These are phyloP conservation scores for Calonectria henricotiae DNA, from an alignment of 2,329 filamentous ascomycete genomes.

Conservation along the genomic window DNA sequence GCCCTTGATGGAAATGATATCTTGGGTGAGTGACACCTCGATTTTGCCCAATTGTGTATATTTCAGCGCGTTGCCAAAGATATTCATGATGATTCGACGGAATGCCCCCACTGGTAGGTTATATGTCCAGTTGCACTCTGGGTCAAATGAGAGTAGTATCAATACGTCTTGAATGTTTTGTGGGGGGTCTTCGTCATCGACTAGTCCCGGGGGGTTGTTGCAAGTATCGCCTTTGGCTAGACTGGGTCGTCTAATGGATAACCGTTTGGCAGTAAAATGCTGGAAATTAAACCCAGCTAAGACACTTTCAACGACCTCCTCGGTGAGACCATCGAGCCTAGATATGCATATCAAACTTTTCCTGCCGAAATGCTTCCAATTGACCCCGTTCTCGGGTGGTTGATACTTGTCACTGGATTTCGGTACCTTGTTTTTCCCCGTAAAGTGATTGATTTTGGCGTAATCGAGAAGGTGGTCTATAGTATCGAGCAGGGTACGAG, in stretches of 20 bases:
- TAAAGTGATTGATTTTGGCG: slow-evolving; percentile 68
- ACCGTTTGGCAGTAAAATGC: slow-evolving; percentile 44
- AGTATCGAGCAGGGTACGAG: slow-evolving; percentile 69
- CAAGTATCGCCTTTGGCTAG: background rate
- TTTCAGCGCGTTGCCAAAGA: slow-evolving; percentile 76
- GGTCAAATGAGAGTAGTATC: slow-evolving; percentile 60
- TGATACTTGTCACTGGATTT: background rate
- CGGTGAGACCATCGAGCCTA: slow-evolving; percentile 61
- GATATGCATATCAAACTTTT: slow-evolving; percentile 49
- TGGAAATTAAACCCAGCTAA: slow-evolving; percentile 64
- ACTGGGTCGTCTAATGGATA: slow-evolving; percentile 22
- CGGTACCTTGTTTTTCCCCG: slow-evolving; percentile 22
- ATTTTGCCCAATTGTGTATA: slow-evolving; percentile 65
- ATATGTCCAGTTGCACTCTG: slow-evolving; percentile 67
- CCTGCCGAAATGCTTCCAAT: slow-evolving; percentile 35
- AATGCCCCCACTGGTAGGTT: slow-evolving; percentile 69
- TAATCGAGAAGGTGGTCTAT: slow-evolving; percentile 71
- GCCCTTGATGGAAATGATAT: background rate
- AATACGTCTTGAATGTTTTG: slow-evolving; percentile 47
- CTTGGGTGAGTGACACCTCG: slow-evolving; percentile 52
- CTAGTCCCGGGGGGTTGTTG: too few relatives aligned
- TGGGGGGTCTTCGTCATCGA: background rate
- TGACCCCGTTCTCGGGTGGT: slow-evolving; percentile 10
- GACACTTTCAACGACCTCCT: slow-evolving; percentile 67
- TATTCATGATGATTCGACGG: slow-evolving; percentile 74